Conservation (phyloP, 2,329 filamentous ascomycete species). For the Trichoderma arundinaceum region DNA sequence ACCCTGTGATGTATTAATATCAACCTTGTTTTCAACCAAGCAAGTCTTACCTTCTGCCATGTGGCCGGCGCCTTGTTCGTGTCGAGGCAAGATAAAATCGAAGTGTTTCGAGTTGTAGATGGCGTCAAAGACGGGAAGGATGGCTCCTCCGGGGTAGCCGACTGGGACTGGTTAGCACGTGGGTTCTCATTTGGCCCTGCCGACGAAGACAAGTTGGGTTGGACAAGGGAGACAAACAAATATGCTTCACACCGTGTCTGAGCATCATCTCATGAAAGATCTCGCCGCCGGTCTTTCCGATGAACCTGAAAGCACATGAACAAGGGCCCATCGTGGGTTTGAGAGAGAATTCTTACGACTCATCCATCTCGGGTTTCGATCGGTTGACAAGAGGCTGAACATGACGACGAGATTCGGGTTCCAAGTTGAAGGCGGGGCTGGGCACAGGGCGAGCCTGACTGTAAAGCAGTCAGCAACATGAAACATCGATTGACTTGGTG, state of each 20-base stretch:
- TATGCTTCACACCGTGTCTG: conserved; percentile 61
- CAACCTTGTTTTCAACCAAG: too few relatives aligned
- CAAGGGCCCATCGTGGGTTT: too few relatives aligned
- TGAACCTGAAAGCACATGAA: conserved; percentile 62
- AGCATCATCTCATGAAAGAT: conserved; percentile 99
- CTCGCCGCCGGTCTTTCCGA: conserved; percentile 89
- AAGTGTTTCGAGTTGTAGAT: conserved; percentile 99
- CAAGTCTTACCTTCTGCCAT: conserved; percentile 79
- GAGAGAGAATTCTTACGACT: conserved; percentile 61
- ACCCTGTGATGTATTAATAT: conserved; percentile 45
- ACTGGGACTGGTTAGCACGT: conserved; percentile 54
- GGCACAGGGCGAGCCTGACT: conserved; percentile 60
- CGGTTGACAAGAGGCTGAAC: conserved; percentile 69
- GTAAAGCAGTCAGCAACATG: neutral
- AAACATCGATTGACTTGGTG: too few relatives aligned
- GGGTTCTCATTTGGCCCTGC: neutral
- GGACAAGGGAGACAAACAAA: conserved; percentile 88
- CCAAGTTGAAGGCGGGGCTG: conserved; percentile 63
- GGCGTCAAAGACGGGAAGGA: conserved; percentile 96
- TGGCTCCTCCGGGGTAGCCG: conserved; percentile 92
- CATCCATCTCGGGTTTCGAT: conserved; percentile 69
- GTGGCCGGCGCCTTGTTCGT: conserved; percentile 97
- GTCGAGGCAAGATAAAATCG: conserved; percentile 85
- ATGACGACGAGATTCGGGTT: conserved; percentile 57
- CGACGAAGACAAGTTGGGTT: conserved; percentile 46